phyloP scores from a whole-genome alignment of 1,139 yeast species.

The Saccharomyces pastorianus region DNA sequence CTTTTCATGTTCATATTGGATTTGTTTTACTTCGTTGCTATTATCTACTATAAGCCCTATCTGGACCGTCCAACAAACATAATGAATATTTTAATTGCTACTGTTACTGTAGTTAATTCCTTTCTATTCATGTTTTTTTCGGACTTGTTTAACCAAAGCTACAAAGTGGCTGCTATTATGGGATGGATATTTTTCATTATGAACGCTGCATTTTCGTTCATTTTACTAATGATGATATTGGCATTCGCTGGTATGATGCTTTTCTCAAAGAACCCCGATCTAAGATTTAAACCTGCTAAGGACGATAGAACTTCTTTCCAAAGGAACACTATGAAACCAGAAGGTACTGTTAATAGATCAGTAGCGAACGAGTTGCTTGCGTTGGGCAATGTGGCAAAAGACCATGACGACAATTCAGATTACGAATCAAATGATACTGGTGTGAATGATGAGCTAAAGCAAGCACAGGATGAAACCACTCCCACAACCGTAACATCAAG shows the following conservation, averaged over 20 bases:
- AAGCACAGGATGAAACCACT: neutral
- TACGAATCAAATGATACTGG: conserved; percentile 10
- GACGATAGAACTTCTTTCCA: conserved; percentile 80
- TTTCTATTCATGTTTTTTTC: conserved; percentile 68
- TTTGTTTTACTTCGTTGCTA: conserved; percentile 48
- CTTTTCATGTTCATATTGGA: conserved; percentile 58
- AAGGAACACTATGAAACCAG: conserved; percentile 43
- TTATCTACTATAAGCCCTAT: conserved; percentile 54
- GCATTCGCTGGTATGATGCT: conserved; percentile 49
- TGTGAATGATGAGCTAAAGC: neutral
- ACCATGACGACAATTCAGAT: conserved; percentile 47
- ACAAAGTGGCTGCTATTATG: conserved; percentile 61
- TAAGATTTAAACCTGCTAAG: conserved; percentile 72
- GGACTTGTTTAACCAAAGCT: conserved; percentile 58
- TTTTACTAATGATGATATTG: conserved; percentile 52
- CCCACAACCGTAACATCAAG: neutral
- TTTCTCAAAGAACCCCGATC: conserved; percentile 67
- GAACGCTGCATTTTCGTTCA: conserved; percentile 67
- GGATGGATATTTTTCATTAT: conserved; percentile 70
- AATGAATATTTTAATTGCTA: conserved; percentile 51
- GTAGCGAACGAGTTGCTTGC: conserved; percentile 41
- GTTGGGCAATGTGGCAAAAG: conserved; percentile 52
- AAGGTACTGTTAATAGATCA: conserved; percentile 4
- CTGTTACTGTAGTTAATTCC: conserved; percentile 59
- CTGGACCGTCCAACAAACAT: conserved; percentile 65